phyloP scores from a whole-genome alignment of 1,139 yeast genomes.

The Geotrichum citri-aurantii region DNA sequence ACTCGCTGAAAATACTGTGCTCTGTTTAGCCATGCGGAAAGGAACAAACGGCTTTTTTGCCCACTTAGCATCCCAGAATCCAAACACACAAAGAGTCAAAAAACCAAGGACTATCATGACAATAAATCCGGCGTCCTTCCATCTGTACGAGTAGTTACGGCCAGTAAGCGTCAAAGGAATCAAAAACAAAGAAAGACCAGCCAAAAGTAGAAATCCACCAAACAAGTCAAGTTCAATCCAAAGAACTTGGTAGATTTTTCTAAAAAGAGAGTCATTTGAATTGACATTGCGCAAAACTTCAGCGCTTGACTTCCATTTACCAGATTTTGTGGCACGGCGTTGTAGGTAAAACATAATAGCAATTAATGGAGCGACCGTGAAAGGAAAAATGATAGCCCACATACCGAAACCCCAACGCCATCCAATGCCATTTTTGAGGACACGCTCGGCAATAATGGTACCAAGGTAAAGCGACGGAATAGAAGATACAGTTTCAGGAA shows the following conservation, averaged over 20 bases:
- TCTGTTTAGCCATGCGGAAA: background rate
- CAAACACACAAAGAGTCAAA: background rate
- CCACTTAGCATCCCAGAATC: slow-evolving; percentile 2
- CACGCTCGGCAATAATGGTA: slow-evolving; percentile 20
- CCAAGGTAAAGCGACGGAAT: slow-evolving; percentile 11
- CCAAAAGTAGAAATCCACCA: slow-evolving; percentile 17
- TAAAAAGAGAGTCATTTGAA: background rate
- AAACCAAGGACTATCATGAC: slow-evolving; percentile 6
- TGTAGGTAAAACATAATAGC: slow-evolving; percentile 12
- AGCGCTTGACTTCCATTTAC: background rate
- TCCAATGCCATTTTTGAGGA: slow-evolving; percentile 17
- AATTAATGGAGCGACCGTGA: slow-evolving; percentile 52
- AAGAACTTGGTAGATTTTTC: slow-evolving; percentile 3
- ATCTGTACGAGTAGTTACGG: slow-evolving; percentile 1
- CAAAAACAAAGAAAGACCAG: slow-evolving; percentile 18
- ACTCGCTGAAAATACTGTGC: slow-evolving; percentile 7
- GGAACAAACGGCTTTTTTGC: slow-evolving; percentile 12
- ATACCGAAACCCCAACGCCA: slow-evolving; percentile 72
- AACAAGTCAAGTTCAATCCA: slow-evolving; percentile 19
- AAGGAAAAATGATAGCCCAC: slow-evolving; percentile 69
- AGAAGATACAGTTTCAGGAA: slow-evolving; percentile 8
- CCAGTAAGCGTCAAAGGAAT: slow-evolving; percentile 20
- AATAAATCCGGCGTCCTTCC: slow-evolving; percentile 8
- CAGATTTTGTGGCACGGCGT: slow-evolving; percentile 13
- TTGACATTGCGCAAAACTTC: background rate